Conservation (phyloP, 2,329 filamentous ascomycete genomes). For the Nigrospora osmanthi region DNA sequence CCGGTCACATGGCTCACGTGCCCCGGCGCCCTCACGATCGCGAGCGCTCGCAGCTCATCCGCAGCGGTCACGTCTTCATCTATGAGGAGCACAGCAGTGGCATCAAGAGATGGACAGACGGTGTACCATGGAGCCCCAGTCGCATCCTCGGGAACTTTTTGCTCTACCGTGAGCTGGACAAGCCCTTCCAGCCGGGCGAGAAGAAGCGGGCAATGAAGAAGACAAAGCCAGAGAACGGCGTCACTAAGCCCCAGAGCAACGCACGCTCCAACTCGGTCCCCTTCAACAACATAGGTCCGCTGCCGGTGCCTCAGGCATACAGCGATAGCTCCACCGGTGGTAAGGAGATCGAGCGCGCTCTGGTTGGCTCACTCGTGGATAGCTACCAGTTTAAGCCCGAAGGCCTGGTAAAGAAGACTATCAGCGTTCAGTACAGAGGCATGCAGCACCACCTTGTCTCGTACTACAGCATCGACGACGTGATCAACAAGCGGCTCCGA, state of each 20-base stretch:
- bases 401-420: slow-evolving; percentile 87
- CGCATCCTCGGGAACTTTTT: slow-evolving; percentile 79
- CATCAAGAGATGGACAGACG: slow-evolving; percentile 92
- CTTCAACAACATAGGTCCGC: background rate
- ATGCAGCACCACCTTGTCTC: slow-evolving; percentile 80
- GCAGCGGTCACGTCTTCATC: slow-evolving; percentile 80
- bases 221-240: slow-evolving; percentile 35
- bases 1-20: slow-evolving; percentile 64
- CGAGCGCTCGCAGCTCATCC: slow-evolving; percentile 69
- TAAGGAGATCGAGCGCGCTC: slow-evolving; percentile 21
- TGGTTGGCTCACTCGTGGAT: slow-evolving; percentile 81
- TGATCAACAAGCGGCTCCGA: slow-evolving; percentile 51
- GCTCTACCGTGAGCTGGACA: slow-evolving; percentile 74
- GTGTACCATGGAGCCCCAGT: slow-evolving; percentile 84
- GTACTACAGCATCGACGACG: slow-evolving; percentile 79
- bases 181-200: slow-evolving; percentile 71
- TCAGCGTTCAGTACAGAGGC: slow-evolving; percentile 68
- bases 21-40: slow-evolving; percentile 80
- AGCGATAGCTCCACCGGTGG: slow-evolving; percentile 1
- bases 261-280: slow-evolving; percentile 15
- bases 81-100: slow-evolving; percentile 88
- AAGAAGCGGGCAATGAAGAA: slow-evolving; percentile 80
- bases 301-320: background rate
- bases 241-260: slow-evolving; percentile 23
- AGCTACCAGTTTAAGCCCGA: slow-evolving; percentile 79